A percentile compares a stretch with the other conserved stretches of the same genome.
phyloP scores from a whole-genome alignment of 805 yeast species.

The Metschnikowia gelsemii region DNA sequence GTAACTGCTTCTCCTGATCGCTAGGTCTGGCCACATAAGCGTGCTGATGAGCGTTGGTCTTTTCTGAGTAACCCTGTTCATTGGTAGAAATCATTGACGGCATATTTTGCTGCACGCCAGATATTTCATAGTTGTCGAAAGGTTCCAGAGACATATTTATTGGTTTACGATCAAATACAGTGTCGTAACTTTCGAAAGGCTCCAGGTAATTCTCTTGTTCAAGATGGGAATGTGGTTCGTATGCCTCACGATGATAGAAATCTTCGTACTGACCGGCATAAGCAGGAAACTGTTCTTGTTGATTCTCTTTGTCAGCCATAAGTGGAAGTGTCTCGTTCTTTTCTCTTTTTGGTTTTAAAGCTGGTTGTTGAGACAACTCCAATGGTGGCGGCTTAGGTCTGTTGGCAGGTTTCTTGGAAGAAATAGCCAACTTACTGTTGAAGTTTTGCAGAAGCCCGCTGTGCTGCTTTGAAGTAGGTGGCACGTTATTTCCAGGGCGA shows the following conservation, averaged over 20 bases:
- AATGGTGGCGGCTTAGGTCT: constrained; percentile 21
- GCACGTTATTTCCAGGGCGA: background rate
- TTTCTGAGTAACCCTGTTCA: no score
- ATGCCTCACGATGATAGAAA: background rate
- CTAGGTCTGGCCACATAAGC: no score
- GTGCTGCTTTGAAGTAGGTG: constrained; percentile 4
- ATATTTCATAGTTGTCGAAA: constrained; percentile 26
- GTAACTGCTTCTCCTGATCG: no score
- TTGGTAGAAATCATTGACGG: background rate
- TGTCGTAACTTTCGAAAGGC: constrained; percentile 28
- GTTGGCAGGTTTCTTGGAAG: constrained; percentile 3
- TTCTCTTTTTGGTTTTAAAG: background rate
- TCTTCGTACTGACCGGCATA: background rate
- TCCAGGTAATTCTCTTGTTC: constrained; percentile 19
- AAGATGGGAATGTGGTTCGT: background rate
- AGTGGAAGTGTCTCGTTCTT: background rate
- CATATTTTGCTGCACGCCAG: constrained; percentile 11
- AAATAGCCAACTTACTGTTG: constrained; percentile 4
- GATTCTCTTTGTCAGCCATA: background rate
- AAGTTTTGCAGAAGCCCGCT: constrained; percentile 8
- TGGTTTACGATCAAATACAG: constrained; percentile 20
- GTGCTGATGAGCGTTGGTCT: no score
- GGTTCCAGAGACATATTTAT: constrained; percentile 24
- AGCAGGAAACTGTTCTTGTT: background rate
- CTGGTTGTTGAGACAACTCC: constrained; percentile 5